These are phyloP conservation scores for Penicillium sp. DNA, from an alignment of 2,329 filamentous ascomycete genomes.

Conservation along the genomic window DNA sequence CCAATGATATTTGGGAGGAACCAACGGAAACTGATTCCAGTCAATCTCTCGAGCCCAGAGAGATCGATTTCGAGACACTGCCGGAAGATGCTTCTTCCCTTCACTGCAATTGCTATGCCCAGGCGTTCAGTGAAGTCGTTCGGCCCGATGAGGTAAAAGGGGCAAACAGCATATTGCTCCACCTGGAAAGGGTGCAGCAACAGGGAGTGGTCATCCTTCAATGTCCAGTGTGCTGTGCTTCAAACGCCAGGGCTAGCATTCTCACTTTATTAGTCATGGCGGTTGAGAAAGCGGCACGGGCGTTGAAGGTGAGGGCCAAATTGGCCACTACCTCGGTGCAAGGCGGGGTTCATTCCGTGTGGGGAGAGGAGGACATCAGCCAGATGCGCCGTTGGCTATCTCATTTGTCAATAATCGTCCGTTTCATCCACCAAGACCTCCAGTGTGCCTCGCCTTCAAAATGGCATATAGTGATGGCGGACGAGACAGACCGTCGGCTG, in stretches of 20 bases:
- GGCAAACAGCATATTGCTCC: constrained; percentile 17
- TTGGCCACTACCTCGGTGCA: constrained; percentile 15
- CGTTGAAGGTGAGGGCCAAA: constrained; percentile 25
- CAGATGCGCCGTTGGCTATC: constrained; percentile 30
- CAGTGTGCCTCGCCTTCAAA: constrained; percentile 9
- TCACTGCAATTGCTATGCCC: constrained; percentile 5
- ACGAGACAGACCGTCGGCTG: constrained; percentile 33
- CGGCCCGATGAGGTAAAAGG: background rate
- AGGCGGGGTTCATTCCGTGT: constrained; percentile 25
- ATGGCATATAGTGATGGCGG: constrained; percentile 32
- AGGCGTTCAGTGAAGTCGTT: background rate
- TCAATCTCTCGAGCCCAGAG: background rate
- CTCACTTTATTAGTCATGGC: constrained; percentile 34
- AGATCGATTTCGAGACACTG: background rate
- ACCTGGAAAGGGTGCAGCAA: constrained; percentile 30
- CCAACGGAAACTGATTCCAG: background rate
- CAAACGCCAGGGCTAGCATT: constrained; percentile 25
- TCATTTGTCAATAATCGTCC: constrained; percentile 29
- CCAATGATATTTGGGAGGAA: background rate
- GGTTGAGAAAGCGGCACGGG: constrained; percentile 31
- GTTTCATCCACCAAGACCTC: constrained; percentile 25
- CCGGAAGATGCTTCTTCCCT: background rate
- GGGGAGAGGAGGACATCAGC: constrained; percentile 7
- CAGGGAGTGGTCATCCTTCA: constrained; percentile 32
- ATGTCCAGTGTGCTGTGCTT: constrained; percentile 28